These are phyloP conservation scores for Phlebiopsis flavidoalba DNA, from an alignment of 768 basidiomycete genomes.

Conservation along the genomic window DNA sequence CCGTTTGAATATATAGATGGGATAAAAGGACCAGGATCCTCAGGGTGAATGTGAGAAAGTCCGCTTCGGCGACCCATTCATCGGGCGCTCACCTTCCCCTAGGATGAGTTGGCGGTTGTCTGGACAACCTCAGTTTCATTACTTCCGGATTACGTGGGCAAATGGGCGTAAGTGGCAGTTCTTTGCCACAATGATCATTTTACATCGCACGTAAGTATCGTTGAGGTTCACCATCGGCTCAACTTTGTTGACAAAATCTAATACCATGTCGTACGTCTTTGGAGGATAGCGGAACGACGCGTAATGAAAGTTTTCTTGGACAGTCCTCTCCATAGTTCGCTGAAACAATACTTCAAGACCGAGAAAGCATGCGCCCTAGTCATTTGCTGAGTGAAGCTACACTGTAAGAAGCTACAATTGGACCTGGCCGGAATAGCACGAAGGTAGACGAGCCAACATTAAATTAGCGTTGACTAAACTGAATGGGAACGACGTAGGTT, in stretches of 20 bases:
- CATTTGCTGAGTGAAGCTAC: neutral
- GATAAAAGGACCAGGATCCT: conserved; percentile 42
- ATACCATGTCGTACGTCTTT: neutral
- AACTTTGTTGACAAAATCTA: conserved; percentile 1
- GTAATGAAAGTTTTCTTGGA: too few relatives aligned
- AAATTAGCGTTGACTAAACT: neutral
- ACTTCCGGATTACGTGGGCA: neutral
- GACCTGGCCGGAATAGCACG: neutral
- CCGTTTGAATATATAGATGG: neutral
- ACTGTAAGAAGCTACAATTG: neutral
- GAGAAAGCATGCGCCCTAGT: neutral
- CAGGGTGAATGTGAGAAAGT: conserved; percentile 49
- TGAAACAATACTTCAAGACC: too few relatives aligned
- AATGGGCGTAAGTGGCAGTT: conserved; percentile 4
- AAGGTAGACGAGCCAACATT: neutral
- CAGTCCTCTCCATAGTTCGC: too few relatives aligned
- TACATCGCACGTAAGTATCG: neutral
- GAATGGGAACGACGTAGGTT: neutral
- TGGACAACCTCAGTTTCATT: neutral
- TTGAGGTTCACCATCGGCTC: neutral
- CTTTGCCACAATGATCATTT: neutral
- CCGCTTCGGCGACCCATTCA: neutral
- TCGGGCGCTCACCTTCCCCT: too few relatives aligned
- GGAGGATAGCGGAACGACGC: neutral
- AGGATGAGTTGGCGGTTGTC: neutral